Conservation (phyloP, 345 rosid species). For the Rhizophora mangle region DNA sequence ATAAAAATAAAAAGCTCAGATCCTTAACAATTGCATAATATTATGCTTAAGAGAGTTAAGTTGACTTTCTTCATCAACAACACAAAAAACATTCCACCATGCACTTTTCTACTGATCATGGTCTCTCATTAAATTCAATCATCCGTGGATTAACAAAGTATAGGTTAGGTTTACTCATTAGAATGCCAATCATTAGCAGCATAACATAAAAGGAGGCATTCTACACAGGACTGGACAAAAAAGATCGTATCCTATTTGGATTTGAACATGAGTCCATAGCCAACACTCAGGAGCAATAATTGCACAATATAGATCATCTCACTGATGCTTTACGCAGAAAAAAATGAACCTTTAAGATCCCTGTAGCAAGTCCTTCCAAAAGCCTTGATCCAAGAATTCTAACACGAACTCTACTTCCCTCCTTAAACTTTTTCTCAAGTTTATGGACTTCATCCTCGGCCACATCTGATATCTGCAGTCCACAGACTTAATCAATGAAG, state of each 20-base stretch:
- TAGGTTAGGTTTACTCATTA: too few relatives aligned
- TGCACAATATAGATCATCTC: background rate
- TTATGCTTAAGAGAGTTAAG: too few relatives aligned
- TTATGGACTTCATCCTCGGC: conserved; percentile 75
- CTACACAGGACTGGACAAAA: background rate
- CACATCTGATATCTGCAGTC: conserved; percentile 66
- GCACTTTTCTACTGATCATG: too few relatives aligned
- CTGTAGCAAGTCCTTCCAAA: conserved; percentile 92
- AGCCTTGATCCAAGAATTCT: conserved; percentile 79
- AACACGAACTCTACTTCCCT: conserved; percentile 73
- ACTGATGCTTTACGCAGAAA: background rate
- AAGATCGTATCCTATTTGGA: background rate
- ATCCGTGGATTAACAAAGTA: too few relatives aligned
- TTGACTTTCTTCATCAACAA: too few relatives aligned
- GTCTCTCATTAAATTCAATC: too few relatives aligned
- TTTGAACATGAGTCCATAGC: background rate
- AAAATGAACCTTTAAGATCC: conserved; percentile 72
- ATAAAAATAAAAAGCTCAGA: background rate
- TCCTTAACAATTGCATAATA: too few relatives aligned
- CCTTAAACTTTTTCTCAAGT: conserved; percentile 76
- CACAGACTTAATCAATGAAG: background rate
- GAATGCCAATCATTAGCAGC: too few relatives aligned
- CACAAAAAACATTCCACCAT: too few relatives aligned
- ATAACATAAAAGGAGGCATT: background rate
- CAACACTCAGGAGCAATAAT: background rate